Percentiles rank a stretch among this genome's conserved stretches.
phyloP scores from a whole-genome alignment of 768 basidiomycete genomes.

The Collybia nuda region DNA sequence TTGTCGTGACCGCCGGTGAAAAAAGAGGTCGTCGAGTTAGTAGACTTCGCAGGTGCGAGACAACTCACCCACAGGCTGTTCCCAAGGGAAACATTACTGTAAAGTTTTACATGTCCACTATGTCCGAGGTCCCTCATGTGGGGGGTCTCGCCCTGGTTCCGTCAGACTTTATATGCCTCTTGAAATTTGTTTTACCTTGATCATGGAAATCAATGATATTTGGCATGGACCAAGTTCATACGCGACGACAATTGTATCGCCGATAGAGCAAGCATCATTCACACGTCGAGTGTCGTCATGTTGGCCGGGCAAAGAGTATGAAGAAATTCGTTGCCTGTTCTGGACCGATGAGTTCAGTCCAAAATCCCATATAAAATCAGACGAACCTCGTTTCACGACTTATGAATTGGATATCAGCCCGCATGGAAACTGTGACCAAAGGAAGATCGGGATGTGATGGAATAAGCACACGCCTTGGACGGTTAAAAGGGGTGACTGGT shows the following conservation, averaged over 20 bases:
- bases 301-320: conserved; percentile 36
- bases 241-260: conserved; percentile 40
- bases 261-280: conserved; percentile 44
- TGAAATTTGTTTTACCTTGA: conserved; percentile 16
- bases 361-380: neutral
- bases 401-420: conserved; percentile 44
- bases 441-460: conserved; percentile 25
- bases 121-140: conserved; percentile 27
- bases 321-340: conserved; percentile 32
- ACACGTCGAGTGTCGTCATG: conserved; percentile 35
- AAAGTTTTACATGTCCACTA: conserved; percentile 22
- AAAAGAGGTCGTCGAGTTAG: conserved; percentile 31
- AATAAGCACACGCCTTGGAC: conserved; percentile 26
- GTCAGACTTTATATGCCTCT: conserved; percentile 1
- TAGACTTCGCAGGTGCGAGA: conserved; percentile 35
- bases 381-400: conserved; percentile 27
- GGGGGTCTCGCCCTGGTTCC: conserved; percentile 22
- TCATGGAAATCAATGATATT: conserved; percentile 37
- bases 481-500: conserved; percentile 23
- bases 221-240: conserved; percentile 41
- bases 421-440: conserved; percentile 44
- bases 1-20: conserved; percentile 51
- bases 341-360: conserved; percentile 4
- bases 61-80: conserved; percentile 30
- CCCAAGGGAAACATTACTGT: neutral